Conservation (phyloP, 352 stramenopile genomes). For the Thalassiosira delicatula region DNA sequence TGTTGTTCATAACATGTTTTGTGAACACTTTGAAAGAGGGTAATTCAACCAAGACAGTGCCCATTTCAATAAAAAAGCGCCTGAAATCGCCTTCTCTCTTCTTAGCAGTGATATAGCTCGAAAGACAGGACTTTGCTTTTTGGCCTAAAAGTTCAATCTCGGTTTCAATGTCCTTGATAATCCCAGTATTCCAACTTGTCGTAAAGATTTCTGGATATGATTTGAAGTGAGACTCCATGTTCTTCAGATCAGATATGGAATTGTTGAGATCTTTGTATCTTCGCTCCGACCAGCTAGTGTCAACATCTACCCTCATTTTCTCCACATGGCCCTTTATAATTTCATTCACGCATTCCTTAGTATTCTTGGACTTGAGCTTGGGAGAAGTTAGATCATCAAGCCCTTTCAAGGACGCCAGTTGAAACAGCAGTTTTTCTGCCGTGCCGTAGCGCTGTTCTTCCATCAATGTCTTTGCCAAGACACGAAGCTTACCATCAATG, state of each 20-base stretch:
- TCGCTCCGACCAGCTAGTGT: constrained; percentile 61
- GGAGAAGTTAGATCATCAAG: constrained; percentile 60
- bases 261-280: constrained; percentile 74
- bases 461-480: constrained; percentile 48
- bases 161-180: constrained; percentile 57
- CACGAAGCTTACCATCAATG: constrained; percentile 49
- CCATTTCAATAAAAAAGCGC: constrained; percentile 70
- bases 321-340: constrained; percentile 64
- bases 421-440: constrained; percentile 54
- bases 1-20: constrained; percentile 63
- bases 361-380: constrained; percentile 34
- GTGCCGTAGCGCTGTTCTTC: constrained; percentile 53
- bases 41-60: constrained; percentile 68
- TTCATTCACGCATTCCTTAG: constrained; percentile 21
- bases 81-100: constrained; percentile 64
- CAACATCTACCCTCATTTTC: constrained; percentile 60
- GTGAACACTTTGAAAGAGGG: constrained; percentile 65
- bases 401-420: constrained; percentile 44
- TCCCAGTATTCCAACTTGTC: constrained; percentile 68
- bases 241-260: constrained; percentile 66
- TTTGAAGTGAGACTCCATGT: constrained; percentile 69
- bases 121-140: constrained; percentile 43
- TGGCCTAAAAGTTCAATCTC: constrained; percentile 65
- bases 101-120: constrained; percentile 56
- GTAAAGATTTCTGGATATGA: constrained; percentile 66